Evolutionary conservation across 768 basidiomycete species (phyloP), one percentile per base, ranked within the genome.

Genomic region (Mycena maculata): DNA sequence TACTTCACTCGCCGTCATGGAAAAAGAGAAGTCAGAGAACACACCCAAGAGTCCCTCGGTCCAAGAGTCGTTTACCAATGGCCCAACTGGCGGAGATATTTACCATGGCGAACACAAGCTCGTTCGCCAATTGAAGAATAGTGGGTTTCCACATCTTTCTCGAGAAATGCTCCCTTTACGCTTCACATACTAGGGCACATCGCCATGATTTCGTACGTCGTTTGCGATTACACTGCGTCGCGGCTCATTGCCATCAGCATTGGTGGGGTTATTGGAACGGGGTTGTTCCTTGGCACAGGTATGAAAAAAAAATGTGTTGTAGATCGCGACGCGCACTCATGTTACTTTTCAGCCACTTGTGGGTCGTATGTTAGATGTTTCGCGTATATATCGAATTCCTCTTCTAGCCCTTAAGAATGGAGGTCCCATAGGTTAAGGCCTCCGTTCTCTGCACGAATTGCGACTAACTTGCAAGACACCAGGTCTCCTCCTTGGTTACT

Each of bases 401-500:
- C 28, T 53, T 10, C n/a, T 56, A 58, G 70, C 83, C 22, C 72
- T 87, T 44, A 67, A 71, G 25, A 75, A 84, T 52, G 92, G 92
- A 52, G 92, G 92, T 10, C 94, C 94, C 2, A 76, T 91, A 44
- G 93, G 91, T 84, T 10, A 45, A 22, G 69, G 42, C 72, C 38
- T 27, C 20, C 11, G 22, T 20, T 18, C 36, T 45, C 22, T 10
- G 48, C 33, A 31, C 22, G 18, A n/a, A 23, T 53, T 38, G 30
- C 27, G 38, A 45, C 65, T 39, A 33, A 41, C n/a, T 31, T 27
- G 23, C n/a, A n/a, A n/a, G 27, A 15, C 22, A 31, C 60, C 11
- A 84, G 86, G 89, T 73, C 84, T 95, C 10, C 75, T 94, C 9
- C 85, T 95, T 3, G 93, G 93, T 15, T 95, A 92, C 72, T 65